These are phyloP conservation scores for Begonia peltatifolia DNA, from an alignment of 306 rosid genomes.

Conservation along the genomic window DNA sequence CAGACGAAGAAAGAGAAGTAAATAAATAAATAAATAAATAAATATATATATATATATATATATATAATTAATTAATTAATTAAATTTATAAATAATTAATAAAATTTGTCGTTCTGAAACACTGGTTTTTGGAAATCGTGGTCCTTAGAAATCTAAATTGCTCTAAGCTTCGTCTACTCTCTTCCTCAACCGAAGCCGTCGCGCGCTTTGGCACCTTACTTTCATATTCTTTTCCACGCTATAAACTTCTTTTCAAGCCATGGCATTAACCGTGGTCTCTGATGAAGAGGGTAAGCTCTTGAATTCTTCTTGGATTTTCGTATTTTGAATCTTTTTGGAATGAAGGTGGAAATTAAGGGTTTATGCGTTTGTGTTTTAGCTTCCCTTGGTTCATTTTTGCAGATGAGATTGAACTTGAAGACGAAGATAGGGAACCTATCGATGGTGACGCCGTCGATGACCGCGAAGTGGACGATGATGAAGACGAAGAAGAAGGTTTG, in stretches of 20 bases:
- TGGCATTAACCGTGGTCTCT: constrained; percentile 34
- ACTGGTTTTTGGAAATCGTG: too few relatives aligned
- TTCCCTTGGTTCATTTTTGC: constrained; percentile 2
- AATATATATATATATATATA: too few relatives aligned
- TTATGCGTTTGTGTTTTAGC: constrained; percentile 11
- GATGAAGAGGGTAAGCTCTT: constrained; percentile 53
- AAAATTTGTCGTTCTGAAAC: too few relatives aligned
- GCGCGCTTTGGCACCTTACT: neutral
- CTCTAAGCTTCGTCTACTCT: too few relatives aligned
- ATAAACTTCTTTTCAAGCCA: constrained; percentile 3
- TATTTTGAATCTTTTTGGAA: neutral
- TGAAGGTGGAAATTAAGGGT: constrained; percentile 4
- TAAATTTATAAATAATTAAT: too few relatives aligned
- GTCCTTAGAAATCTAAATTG: too few relatives aligned
- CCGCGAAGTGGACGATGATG: constrained; percentile 36
- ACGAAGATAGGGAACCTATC: constrained; percentile 51
- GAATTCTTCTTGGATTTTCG: constrained; percentile 1
- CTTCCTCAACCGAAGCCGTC: too few relatives aligned
- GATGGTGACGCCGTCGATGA: constrained; percentile 40
- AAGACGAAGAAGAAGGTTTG: constrained; percentile 66
- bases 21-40: too few relatives aligned
- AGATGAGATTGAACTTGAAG: constrained; percentile 70
- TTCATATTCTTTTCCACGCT: neutral
- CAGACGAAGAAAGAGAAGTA: too few relatives aligned
- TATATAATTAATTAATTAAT: too few relatives aligned